Evolutionary conservation across 2,329 filamentous ascomycete genomes (phyloP).

Genomic region (Neobulgaria alba): DNA sequence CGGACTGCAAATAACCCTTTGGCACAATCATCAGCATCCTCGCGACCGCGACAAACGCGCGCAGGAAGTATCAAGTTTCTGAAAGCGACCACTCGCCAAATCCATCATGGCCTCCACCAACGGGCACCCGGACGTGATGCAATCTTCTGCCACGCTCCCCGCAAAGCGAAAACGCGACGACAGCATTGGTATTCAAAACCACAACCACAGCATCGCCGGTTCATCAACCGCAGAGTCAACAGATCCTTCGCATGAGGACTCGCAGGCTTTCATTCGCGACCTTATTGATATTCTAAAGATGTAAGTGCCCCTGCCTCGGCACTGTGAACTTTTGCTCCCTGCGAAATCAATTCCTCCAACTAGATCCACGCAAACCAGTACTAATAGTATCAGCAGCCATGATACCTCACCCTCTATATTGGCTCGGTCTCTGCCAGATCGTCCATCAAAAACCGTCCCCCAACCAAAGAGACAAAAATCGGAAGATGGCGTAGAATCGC

Average conservation of each 20-base stretch:
- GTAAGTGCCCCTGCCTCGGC: slow-evolving; percentile 28
- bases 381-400: slow-evolving; percentile 36
- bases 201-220: slow-evolving; percentile 20
- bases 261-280: slow-evolving; percentile 33
- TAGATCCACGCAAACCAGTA: slow-evolving; percentile 19
- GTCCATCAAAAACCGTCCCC: slow-evolving; percentile 40
- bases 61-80: too few relatives aligned
- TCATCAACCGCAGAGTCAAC: slow-evolving; percentile 14
- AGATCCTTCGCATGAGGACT: slow-evolving; percentile 23
- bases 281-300: slow-evolving; percentile 36
- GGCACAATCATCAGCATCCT: too few relatives aligned
- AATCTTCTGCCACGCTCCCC: slow-evolving; percentile 28
- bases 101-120: slow-evolving; percentile 31
- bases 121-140: slow-evolving; percentile 28
- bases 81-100: slow-evolving; percentile 3
- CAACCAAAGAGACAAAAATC: slow-evolving; percentile 53
- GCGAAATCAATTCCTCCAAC: not conserved
- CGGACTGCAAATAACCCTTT: too few relatives aligned
- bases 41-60: too few relatives aligned
- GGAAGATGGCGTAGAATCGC: slow-evolving; percentile 28
- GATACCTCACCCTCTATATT: slow-evolving; percentile 48
- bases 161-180: slow-evolving; percentile 53
- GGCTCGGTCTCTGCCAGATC: slow-evolving; percentile 41
- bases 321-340: not conserved
- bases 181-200: slow-evolving; percentile 31